Percentiles rank a stretch among this genome's conserved stretches.
phyloP scores from a whole-genome alignment of 768 basidiomycete genomes.

The Gloeophyllum trabeum region DNA sequence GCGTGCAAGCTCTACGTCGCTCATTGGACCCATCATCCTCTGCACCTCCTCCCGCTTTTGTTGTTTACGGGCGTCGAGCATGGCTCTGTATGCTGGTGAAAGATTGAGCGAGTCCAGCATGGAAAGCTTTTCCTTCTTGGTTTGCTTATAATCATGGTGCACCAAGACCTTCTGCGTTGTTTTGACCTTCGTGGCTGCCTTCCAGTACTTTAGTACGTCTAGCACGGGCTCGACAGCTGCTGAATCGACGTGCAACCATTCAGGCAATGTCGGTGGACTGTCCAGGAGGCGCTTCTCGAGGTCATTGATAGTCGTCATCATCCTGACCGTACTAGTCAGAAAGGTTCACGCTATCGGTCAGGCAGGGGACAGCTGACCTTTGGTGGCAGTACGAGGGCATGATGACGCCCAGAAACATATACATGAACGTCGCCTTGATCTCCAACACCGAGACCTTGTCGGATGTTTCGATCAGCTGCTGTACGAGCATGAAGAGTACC shows the following conservation, averaged over 20 bases:
- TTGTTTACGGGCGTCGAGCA: background rate
- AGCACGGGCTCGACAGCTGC: conserved; percentile 9
- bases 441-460: conserved; percentile 7
- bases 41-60: background rate
- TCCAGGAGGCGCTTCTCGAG: conserved; percentile 6
- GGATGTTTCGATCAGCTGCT: conserved; percentile 8
- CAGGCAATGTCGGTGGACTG: conserved; percentile 8
- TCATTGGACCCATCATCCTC: background rate
- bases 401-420: conserved; percentile 11
- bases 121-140: background rate
- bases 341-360: background rate
- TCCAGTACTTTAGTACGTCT: conserved; percentile 11
- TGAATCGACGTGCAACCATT: conserved; percentile 13
- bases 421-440: conserved; percentile 15
- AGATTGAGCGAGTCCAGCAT: background rate
- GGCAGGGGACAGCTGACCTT: conserved; percentile 7
- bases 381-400: conserved; percentile 13
- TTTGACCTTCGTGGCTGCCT: conserved; percentile 2
- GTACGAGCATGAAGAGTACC: conserved; percentile 12
- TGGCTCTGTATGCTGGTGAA: too few species aligned
- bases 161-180: conserved; percentile 7
- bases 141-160: background rate
- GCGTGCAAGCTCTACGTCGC: background rate
- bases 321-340: background rate
- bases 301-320: conserved; percentile 7